A percentile compares a stretch with the other conserved stretches of the same genome.
Conservation (phyloP, 192 early-diverging fungal genomes). For the Globomyces pollinis-pini region DNA sequence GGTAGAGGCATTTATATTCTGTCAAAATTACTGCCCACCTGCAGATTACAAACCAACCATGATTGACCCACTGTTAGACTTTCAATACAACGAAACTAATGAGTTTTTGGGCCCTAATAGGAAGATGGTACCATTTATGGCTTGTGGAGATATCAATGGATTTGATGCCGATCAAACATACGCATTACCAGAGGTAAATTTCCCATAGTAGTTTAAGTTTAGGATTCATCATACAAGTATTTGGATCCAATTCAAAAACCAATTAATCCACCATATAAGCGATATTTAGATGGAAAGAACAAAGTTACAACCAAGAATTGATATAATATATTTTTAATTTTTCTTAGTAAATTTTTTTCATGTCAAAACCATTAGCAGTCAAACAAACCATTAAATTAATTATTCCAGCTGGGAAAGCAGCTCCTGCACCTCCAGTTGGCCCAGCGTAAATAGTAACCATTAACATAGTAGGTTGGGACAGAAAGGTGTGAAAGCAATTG, state of each 20-base stretch:
- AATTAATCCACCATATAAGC: slow-evolving; percentile 83
- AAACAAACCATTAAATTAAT: slow-evolving; percentile 54
- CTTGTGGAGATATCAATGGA: slow-evolving; percentile 82
- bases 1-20: slow-evolving; percentile 86
- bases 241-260: slow-evolving; percentile 76
- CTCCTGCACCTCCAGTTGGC: slow-evolving; percentile 87
- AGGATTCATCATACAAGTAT: too few relatives aligned
- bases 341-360: not conserved
- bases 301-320: too few relatives aligned
- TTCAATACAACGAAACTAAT: slow-evolving; percentile 63
- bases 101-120: slow-evolving; percentile 63
- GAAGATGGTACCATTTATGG: slow-evolving; percentile 79
- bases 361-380: slow-evolving; percentile 1
- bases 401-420: slow-evolving; percentile 87
- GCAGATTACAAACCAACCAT: slow-evolving; percentile 78
- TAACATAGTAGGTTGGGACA: too few relatives aligned
- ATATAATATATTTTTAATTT: not conserved
- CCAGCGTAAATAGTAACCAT: too few relatives aligned
- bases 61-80: slow-evolving; percentile 81
- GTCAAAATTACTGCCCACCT: slow-evolving; percentile 83
- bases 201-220: too few relatives aligned
- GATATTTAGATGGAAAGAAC: slow-evolving; percentile 16
- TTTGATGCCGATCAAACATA: slow-evolving; percentile 89
- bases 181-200: slow-evolving; percentile 36
- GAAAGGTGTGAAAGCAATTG: slow-evolving; percentile 94